Percentiles rank a stretch among this genome's conserved stretches.
Evolutionary conservation across 1,284 basidiomycete genomes (phyloP).

Genomic region (Mixia osmundae): DNA sequence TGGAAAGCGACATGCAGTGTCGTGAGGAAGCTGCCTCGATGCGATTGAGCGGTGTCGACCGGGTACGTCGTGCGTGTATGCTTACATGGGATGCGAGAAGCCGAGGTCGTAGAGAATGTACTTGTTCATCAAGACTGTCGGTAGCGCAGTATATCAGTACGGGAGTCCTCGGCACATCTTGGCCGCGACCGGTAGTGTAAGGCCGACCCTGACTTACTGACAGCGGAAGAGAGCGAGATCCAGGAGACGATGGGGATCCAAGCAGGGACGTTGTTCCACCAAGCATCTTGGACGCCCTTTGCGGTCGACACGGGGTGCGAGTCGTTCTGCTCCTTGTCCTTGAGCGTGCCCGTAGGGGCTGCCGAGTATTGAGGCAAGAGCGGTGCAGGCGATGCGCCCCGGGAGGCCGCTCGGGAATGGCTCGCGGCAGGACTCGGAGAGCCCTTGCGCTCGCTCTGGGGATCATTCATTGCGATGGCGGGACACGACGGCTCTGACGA

Average conservation of each 20-base stretch:
- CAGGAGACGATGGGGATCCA: not conserved
- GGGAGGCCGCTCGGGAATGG: too few species aligned
- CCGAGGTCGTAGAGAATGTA: not conserved
- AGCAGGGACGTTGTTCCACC: not conserved
- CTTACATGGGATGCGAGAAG: not conserved
- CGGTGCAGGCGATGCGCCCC: too few species aligned
- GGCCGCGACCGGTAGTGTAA: not conserved
- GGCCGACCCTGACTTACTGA: too few species aligned
- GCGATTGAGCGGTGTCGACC: not conserved
- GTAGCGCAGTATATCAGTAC: not conserved
- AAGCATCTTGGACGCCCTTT: too few species aligned
- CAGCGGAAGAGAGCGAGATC: not conserved
- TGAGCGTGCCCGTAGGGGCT: too few species aligned
- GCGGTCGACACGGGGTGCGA: too few species aligned
- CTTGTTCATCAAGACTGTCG: not conserved
- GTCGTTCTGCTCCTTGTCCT: too few species aligned
- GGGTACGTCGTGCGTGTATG: not conserved
- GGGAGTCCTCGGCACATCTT: not conserved
- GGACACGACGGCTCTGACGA: too few species aligned
- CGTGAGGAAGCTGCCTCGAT: constrained; percentile 1
- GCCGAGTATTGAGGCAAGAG: too few species aligned
- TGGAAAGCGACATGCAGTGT: constrained; percentile 25
- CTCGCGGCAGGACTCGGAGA: too few species aligned
- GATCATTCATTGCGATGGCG: too few species aligned
- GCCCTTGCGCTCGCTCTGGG: too few species aligned